Conservation (phyloP, 306 rosid species). For the Prunus mira region DNA sequence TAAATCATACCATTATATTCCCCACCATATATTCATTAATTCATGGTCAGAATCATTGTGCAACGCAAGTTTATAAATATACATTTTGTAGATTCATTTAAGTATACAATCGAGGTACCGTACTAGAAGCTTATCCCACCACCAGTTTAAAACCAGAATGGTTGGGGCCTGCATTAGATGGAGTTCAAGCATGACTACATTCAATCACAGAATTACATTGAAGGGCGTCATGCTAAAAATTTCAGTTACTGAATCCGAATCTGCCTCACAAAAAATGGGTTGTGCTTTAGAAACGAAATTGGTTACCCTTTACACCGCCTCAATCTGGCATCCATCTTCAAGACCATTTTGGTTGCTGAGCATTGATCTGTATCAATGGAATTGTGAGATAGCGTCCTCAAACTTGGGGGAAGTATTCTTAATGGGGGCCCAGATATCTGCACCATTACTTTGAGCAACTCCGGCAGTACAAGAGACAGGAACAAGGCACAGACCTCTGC, state of each 20-base stretch:
- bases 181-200: slow-evolving; percentile 24
- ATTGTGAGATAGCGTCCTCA: slow-evolving; percentile 44
- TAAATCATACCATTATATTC: neutral
- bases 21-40: slow-evolving; percentile 5
- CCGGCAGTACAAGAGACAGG: slow-evolving; percentile 75
- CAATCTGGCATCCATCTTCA: slow-evolving; percentile 23
- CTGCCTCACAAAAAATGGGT: slow-evolving; percentile 18
- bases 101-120: slow-evolving; percentile 11
- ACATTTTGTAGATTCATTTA: slow-evolving; percentile 33
- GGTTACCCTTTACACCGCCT: slow-evolving; percentile 21
- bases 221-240: slow-evolving; percentile 23
- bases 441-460: slow-evolving; percentile 89
- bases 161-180: slow-evolving; percentile 34
- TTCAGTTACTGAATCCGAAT: slow-evolving; percentile 22
- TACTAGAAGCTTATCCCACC: slow-evolving; percentile 31
- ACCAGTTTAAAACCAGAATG: slow-evolving; percentile 46
- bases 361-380: slow-evolving; percentile 37
- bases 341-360: slow-evolving; percentile 26
- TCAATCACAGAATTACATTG: slow-evolving; percentile 26
- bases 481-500: slow-evolving; percentile 82
- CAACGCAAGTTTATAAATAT: slow-evolving; percentile 36
- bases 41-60: slow-evolving; percentile 10
- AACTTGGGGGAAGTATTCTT: slow-evolving; percentile 60
- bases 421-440: slow-evolving; percentile 97
- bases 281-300: slow-evolving; percentile 17